A percentile compares a stretch with the other conserved stretches of the same genome.
These are phyloP conservation scores for Eimeria sp. DNA, from an alignment of 169 alveolate species.

Conservation along the genomic window DNA sequence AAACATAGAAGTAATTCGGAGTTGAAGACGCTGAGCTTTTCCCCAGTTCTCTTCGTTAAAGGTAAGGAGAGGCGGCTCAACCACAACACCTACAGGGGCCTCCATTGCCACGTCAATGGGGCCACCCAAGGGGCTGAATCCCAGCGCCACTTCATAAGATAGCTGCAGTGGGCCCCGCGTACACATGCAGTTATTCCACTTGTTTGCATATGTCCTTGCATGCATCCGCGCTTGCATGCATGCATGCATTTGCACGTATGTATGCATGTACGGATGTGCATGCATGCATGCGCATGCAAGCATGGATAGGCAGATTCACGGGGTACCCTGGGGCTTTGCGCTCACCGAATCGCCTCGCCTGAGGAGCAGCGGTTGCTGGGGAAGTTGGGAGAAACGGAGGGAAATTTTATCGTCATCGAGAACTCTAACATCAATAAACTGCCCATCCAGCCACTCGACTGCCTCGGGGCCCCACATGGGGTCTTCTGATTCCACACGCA, in stretches of 20 bases:
- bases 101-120: not conserved
- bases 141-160: slow-evolving; percentile 3
- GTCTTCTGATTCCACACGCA: slow-evolving; percentile 14
- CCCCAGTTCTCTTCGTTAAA: slow-evolving; percentile 21
- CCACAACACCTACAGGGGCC: slow-evolving; percentile 20
- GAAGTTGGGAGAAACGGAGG: not conserved
- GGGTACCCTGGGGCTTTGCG: not conserved
- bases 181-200: not conserved
- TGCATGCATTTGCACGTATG: not conserved
- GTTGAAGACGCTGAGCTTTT: not conserved
- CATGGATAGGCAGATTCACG: not conserved
- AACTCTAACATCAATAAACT: not conserved
- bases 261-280: not conserved
- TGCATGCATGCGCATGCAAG: not conserved
- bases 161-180: not conserved
- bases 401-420: not conserved
- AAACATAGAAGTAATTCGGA: not conserved
- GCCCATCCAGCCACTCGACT: slow-evolving; percentile 6
- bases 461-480: slow-evolving; percentile 10
- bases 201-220: not conserved
- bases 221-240: not conserved
- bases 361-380: not conserved
- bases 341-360: slow-evolving; percentile 23
- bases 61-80: not conserved
- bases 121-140: not conserved